A percentile compares a stretch with the other conserved stretches of the same genome.
These are phyloP conservation scores for Phalaenopsis equestris DNA, from an alignment of 106 monocot species.

Conservation along the genomic window DNA sequence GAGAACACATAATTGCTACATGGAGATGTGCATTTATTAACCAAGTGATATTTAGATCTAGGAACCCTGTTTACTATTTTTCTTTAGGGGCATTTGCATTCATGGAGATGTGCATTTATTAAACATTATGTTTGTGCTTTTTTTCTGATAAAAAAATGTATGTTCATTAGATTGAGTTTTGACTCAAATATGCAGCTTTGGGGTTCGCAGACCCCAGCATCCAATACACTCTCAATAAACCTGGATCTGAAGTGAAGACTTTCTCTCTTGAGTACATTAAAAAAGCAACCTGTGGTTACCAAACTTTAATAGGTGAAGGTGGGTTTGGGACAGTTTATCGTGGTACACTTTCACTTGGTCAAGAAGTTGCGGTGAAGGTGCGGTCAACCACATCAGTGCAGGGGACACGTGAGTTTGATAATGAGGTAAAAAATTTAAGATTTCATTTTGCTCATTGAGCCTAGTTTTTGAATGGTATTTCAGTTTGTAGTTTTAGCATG, in stretches of 20 bases:
- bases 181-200: constrained; percentile 22
- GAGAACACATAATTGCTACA: background rate
- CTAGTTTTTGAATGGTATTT: background rate
- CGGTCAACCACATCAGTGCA: constrained; percentile 53
- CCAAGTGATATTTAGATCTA: no score
- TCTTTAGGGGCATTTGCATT: no score
- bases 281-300: constrained; percentile 34
- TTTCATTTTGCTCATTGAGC: background rate
- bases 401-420: constrained; percentile 62
- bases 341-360: constrained; percentile 35
- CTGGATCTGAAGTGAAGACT: constrained; percentile 22
- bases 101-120: no score
- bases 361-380: constrained; percentile 65
- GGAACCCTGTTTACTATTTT: no score
- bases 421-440: constrained; percentile 27
- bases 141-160: no score
- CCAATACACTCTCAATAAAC: constrained; percentile 6
- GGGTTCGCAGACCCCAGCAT: constrained; percentile 20
- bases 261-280: constrained; percentile 35
- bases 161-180: background rate
- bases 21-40: no score
- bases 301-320: constrained; percentile 50
- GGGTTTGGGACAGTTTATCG: constrained; percentile 61
- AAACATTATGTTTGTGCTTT: no score
- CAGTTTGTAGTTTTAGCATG: background rate